Percentiles rank a stretch among this genome's conserved stretches.
Conservation (phyloP, 768 basidiomycete genomes). For the Glaciozyma antarctica region DNA sequence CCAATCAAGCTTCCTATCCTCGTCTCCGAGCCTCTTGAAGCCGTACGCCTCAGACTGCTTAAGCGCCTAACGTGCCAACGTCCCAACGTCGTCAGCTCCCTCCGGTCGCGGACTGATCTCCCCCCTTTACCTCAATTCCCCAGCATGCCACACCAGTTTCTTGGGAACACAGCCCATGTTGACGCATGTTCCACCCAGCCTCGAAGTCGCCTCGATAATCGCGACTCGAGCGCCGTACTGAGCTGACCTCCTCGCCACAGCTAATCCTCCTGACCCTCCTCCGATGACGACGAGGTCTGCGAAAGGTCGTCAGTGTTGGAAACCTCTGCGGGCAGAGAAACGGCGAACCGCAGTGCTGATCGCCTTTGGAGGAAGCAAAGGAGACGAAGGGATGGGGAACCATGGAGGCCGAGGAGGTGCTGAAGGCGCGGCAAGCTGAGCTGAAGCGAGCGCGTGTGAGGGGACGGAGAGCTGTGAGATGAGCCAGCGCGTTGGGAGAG, state of each 20-base stretch:
- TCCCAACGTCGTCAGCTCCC: background rate
- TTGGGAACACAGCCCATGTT: slow-evolving; percentile 96
- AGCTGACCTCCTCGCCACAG: slow-evolving; percentile 77
- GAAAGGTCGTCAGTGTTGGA: background rate
- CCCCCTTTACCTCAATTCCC: slow-evolving; percentile 45
- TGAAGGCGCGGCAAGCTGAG: background rate
- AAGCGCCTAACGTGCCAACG: no score
- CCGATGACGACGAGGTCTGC: slow-evolving; percentile 35
- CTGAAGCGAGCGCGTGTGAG: background rate
- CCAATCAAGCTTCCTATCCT: slow-evolving; percentile 62
- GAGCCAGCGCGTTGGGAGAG: background rate
- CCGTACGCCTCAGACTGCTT: slow-evolving; percentile 59
- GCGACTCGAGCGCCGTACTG: slow-evolving; percentile 88
- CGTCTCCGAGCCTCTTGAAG: slow-evolving; percentile 39
- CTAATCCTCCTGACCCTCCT: slow-evolving; percentile 79
- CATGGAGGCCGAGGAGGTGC: background rate
- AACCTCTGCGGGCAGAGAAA: no score
- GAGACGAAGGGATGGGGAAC: no score
- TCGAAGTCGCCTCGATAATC: slow-evolving; percentile 63
- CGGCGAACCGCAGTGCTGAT: background rate
- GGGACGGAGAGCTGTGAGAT: background rate
- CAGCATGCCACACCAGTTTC: slow-evolving; percentile 99
- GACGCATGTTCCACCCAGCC: slow-evolving; percentile 90
- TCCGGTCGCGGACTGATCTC: background rate
- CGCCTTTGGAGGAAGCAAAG: no score